phyloP scores from a whole-genome alignment of 1,284 basidiomycete species.

The Amylostereum areolatum region DNA sequence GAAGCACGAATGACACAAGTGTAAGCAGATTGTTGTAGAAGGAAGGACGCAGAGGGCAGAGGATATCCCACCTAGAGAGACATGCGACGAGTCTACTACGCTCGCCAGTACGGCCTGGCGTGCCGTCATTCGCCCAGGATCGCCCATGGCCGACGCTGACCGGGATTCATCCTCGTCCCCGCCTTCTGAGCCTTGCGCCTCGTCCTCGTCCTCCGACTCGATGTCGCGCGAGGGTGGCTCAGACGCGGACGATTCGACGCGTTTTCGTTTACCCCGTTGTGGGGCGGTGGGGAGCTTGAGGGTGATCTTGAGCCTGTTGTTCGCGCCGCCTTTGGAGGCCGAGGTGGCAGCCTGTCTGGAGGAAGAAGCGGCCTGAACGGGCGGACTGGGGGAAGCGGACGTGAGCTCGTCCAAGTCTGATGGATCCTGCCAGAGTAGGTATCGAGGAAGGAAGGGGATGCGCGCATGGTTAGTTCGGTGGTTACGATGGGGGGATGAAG shows the following conservation, averaged over 20 bases:
- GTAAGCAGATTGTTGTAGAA: too few relatives aligned
- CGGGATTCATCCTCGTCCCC: conserved; percentile 24
- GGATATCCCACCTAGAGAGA: conserved; percentile 49
- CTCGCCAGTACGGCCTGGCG: conserved; percentile 69
- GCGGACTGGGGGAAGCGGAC: conserved; percentile 18
- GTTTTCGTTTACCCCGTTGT: not conserved
- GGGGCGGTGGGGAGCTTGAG: conserved; percentile 45
- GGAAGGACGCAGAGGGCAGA: too few relatives aligned
- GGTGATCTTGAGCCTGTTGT: conserved; percentile 53
- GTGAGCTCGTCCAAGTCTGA: conserved; percentile 32
- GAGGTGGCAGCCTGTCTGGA: too few relatives aligned
- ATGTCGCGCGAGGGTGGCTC: conserved; percentile 31
- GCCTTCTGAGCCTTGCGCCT: conserved; percentile 19
- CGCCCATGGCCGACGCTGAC: conserved; percentile 19
- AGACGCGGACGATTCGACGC: not conserved
- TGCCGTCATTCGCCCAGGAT: conserved; percentile 52
- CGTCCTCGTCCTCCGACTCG: conserved; percentile 53
- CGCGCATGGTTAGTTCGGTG: too few relatives aligned
- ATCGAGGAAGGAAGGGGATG: not conserved
- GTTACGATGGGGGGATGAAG: too few relatives aligned
- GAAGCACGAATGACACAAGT: too few relatives aligned
- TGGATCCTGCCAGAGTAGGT: conserved; percentile 10
- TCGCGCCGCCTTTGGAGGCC: conserved; percentile 5
- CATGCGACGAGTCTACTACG: conserved; percentile 58
- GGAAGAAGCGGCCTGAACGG: not conserved